Percentiles rank a stretch among this genome's conserved stretches.
Conservation (phyloP, 73 alveolate genomes). For the Tetrahymena borealis region DNA sequence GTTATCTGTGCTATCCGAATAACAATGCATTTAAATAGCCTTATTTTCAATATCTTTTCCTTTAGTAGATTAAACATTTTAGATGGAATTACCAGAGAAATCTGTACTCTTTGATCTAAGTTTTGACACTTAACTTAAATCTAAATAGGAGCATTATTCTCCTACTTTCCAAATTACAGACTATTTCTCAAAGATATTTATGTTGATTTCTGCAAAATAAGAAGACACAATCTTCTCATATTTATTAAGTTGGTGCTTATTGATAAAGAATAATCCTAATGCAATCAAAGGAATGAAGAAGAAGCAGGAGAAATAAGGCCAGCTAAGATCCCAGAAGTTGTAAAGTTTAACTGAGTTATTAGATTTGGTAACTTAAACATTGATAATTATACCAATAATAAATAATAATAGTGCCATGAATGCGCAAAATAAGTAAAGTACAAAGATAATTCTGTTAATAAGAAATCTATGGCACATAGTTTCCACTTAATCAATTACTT, state of each 20-base stretch:
- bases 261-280: neutral
- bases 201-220: neutral
- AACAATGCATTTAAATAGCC: no score
- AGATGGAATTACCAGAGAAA: neutral
- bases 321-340: neutral
- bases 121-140: neutral
- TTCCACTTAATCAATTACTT: neutral
- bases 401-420: neutral
- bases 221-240: neutral
- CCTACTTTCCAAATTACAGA: neutral
- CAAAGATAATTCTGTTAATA: neutral
- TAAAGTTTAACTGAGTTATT: neutral
- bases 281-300: neutral
- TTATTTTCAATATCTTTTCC: neutral
- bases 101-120: neutral
- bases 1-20: no score
- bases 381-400: neutral
- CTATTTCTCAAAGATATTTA: neutral
- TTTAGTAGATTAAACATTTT: neutral
- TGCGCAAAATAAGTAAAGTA: neutral
- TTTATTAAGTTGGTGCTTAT: neutral
- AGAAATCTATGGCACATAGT: neutral
- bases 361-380: neutral
- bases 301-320: neutral
- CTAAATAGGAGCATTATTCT: neutral